phyloP scores from a whole-genome alignment of 2,329 filamentous ascomycete genomes.

The Colletotrichum theobromicola region DNA sequence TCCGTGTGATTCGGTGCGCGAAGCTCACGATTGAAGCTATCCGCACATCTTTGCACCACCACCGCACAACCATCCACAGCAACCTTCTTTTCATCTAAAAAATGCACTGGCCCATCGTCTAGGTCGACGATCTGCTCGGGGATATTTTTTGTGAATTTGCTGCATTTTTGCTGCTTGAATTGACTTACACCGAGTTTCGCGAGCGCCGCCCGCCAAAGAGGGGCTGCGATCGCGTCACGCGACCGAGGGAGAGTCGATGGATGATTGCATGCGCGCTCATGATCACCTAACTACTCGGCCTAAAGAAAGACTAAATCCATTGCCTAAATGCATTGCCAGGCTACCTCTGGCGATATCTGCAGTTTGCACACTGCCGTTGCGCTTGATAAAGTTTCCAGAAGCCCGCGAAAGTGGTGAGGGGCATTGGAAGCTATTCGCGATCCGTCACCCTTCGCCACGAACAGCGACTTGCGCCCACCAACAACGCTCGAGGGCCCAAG shows the following conservation, averaged over 20 bases:
- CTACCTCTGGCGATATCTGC: background rate
- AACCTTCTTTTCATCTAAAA: background rate
- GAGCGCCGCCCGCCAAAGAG: background rate
- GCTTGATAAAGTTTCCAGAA: background rate
- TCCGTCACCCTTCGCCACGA: background rate
- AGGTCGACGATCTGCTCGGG: background rate
- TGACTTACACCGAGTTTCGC: constrained; percentile 22
- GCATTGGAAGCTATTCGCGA: constrained; percentile 18
- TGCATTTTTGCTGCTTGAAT: constrained; percentile 9
- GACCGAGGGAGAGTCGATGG: background rate
- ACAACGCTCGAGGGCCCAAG: background rate
- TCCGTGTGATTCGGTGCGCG: background rate
- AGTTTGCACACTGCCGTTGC: background rate
- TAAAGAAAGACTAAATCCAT: background rate
- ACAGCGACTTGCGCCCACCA: background rate
- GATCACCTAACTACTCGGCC: background rate
- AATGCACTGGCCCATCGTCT: background rate
- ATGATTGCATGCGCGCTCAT: background rate
- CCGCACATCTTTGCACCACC: constrained; percentile 21
- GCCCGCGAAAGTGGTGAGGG: too few relatives aligned
- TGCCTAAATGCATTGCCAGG: background rate
- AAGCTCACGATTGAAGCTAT: constrained; percentile 21
- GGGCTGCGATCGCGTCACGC: constrained; percentile 2
- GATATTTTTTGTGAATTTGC: constrained; percentile 16
- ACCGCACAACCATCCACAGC: background rate